Percentiles rank a stretch among this genome's conserved stretches.
Evolutionary conservation across 805 yeast species (phyloP).

Genomic region (Suhomyces emberorum): DNA sequence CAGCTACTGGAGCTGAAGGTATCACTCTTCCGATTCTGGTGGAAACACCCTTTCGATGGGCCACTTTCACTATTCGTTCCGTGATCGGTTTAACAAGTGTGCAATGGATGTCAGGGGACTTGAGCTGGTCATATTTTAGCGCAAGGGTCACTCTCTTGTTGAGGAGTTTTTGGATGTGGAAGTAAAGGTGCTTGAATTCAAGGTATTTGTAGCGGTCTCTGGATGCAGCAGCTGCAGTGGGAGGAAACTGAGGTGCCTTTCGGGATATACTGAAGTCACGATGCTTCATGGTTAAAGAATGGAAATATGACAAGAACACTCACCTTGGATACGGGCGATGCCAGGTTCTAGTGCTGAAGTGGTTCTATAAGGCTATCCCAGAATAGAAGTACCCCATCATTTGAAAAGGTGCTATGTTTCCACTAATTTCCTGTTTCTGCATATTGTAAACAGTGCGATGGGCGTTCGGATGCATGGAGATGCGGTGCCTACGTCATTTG

Average conservation of each 20-base stretch:
- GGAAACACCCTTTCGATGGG: conserved; percentile 33
- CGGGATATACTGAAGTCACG: conserved; percentile 4
- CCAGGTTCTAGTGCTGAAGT: no score
- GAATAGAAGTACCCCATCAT: background rate
- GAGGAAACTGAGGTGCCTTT: background rate
- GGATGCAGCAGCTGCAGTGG: no score
- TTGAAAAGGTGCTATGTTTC: background rate
- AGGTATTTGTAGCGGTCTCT: conserved; percentile 21
- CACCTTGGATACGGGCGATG: no score
- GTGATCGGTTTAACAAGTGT: conserved; percentile 48
- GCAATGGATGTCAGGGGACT: conserved; percentile 48
- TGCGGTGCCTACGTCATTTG: no score
- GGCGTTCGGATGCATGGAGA: no score
- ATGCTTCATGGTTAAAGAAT: no score
- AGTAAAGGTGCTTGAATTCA: conserved; percentile 39
- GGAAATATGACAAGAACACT: no score
- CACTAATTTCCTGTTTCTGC: background rate
- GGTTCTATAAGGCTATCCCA: no score
- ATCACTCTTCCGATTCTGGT: conserved; percentile 32
- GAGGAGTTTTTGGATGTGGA: conserved; percentile 40
- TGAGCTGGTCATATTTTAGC: conserved; percentile 49
- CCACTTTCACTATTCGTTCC: conserved; percentile 35
- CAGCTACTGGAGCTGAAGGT: conserved; percentile 21
- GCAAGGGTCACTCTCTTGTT: conserved; percentile 41
- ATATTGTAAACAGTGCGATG: background rate